Percentiles rank a stretch among this genome's conserved stretches.
These are phyloP conservation scores for Malassezia dermatis DNA, from an alignment of 1,284 basidiomycete genomes.

Conservation along the genomic window DNA sequence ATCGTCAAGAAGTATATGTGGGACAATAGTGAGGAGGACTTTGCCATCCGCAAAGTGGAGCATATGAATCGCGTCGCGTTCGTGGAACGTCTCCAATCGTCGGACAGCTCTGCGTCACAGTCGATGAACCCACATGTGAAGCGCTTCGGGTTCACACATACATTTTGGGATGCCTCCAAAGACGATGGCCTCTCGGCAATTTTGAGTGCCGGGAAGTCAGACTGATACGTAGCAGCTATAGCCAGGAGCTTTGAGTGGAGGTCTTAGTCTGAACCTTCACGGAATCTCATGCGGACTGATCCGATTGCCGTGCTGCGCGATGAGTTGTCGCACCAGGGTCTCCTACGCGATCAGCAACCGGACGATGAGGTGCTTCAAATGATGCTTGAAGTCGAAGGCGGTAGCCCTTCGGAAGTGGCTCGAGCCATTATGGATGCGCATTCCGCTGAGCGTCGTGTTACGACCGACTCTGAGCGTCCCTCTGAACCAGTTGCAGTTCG, in stretches of 20 bases:
- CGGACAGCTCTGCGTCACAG: neutral
- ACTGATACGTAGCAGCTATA: neutral
- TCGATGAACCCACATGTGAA: neutral
- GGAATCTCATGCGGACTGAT: neutral
- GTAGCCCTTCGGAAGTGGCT: neutral
- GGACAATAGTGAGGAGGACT: constrained; percentile 34
- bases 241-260: neutral
- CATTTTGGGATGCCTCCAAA: constrained; percentile 9
- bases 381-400: constrained; percentile 14
- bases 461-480: neutral
- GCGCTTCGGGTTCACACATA: neutral
- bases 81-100: constrained; percentile 3
- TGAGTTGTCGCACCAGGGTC: constrained; percentile 1
- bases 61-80: constrained; percentile 26
- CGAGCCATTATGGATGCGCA: constrained; percentile 9
- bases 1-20: constrained; percentile 36
- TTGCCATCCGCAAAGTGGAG: constrained; percentile 29
- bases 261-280: neutral
- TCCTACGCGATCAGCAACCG: neutral
- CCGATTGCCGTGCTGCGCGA: constrained; percentile 2
- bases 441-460: constrained; percentile 8
- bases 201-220: constrained; percentile 4
- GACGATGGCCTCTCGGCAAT: neutral
- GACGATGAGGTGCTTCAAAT: constrained; percentile 5
- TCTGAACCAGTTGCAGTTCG: neutral